Base-by-base conservation (phyloP, 2,329 filamentous ascomycete genomes). In the Claviceps capensis region DNA sequence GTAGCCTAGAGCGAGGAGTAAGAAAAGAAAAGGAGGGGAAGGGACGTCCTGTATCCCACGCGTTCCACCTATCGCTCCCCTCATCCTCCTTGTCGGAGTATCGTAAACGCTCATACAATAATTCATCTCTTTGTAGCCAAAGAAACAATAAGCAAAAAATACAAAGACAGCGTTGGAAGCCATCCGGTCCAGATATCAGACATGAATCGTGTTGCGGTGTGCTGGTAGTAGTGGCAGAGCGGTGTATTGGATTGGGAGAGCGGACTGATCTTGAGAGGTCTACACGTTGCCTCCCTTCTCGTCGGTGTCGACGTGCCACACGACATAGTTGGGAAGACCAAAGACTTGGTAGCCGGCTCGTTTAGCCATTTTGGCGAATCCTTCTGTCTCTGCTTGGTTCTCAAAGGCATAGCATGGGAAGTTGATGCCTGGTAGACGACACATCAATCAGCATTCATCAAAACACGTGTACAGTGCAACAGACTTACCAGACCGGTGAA, bases 311-410 rank as follows among this genome's bases (percentile, higher is more conserved):
- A 95, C 87, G 66, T 98, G 93, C 93, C 93, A 98, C 54, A 98
- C 91, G 49, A 98, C 84, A 66, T 98, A 98, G 68, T 98, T 98
- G 43, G 91, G 93, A 52, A 98, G 74, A 46, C 93, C 93, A 59
- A 88, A 80, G 26, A 98, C 93, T 63, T 88, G 78, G 66, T 96
- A 97, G 45, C 93, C 93, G 17, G 93, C 93, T 57, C 89, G 79
- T 73, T 94, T 96, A 54, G 93, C 93, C 93, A 98, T 98, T 68
- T 94, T 95, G 40, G 93, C 93, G 64, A 98, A 98, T 6, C 93
- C 93, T 71, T 98, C 93, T 4, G 93, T 98, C 70, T 98, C 93
- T 57, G 93, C 93, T 72, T 98, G 93, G 69, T 98, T 97, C 67
- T 98, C 93, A 66, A 98, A 98, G 3, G 93, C 79, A 63, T 98